Base-by-base conservation (phyloP, 2,329 filamentous ascomycete genomes). In the Epicoccum nigrum region DNA sequence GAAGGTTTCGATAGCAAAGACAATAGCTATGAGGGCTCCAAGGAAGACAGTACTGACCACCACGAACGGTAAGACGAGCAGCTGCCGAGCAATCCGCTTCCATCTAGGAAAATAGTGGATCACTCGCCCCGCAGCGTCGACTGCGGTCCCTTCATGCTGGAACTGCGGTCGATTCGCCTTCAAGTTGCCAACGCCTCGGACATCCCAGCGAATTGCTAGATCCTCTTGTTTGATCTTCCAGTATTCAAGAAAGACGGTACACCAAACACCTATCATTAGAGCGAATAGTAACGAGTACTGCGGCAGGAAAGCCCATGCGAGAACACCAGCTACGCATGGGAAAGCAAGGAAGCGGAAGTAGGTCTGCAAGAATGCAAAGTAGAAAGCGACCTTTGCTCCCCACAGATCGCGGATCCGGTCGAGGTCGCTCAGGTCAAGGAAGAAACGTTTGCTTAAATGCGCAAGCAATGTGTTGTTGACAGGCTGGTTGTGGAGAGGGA, bases 391-490 rank as follows among this genome's bases (percentile, higher is more conserved):
- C 70, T 85, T 88, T 72, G 93, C 88, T 40, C 90, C 90, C 71
- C 92, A 91, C 58, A 86, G 81, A 67, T 91, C 81, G 20, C 88
- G 84, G 56, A 96, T 91, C 38, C 84, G 81, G 65, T 89, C 84
- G n/a, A 95, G 77, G 63, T 91, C 84, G 41, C 80, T 72, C 28
- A 84, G 75, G 45, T 85, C 83, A 19, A 92, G 77, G 34, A 86
- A 80, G 54, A 87, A 88, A 70, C 88, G 89, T 41, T 81, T 84
- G 65, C 87, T 87, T 82, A 90, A 88, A 57, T 86, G 81, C 67
- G 87, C 85, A 58, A 96, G 83, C 83, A 91, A 89, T 20, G 81
- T 76, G 53, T 85, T 85, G 73, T 94, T 95, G 74, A 90, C 89
- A 11, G 76, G 74, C 64, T 86, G 84, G 67, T 95, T 86, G 62